Evolutionary conservation across 2,329 filamentous ascomycete species (phyloP).

Genomic region (Pseudogymnoascus destructans): DNA sequence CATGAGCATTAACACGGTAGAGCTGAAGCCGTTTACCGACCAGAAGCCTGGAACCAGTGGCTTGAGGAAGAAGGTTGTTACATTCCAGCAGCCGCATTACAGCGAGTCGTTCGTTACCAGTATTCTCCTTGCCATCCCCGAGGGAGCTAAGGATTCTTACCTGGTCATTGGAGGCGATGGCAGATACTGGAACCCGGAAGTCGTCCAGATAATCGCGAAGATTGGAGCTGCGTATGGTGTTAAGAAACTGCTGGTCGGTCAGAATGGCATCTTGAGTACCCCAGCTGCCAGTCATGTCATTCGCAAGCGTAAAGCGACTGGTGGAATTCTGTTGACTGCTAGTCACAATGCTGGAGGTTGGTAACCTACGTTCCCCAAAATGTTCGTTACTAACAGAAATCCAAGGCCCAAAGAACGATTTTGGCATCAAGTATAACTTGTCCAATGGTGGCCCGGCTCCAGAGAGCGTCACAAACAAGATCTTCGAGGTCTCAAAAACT

Average conservation of each 20-base stretch:
- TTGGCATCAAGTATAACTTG: slow-evolving; percentile 99
- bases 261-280: slow-evolving; percentile 91
- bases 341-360: slow-evolving; percentile 95
- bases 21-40: slow-evolving; percentile 77
- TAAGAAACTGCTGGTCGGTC: slow-evolving; percentile 95
- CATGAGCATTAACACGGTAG: slow-evolving; percentile 70
- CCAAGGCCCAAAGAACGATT: slow-evolving; percentile 79
- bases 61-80: slow-evolving; percentile 96
- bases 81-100: slow-evolving; percentile 93
- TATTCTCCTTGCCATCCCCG: slow-evolving; percentile 91
- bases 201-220: slow-evolving; percentile 92
- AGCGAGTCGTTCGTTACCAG: slow-evolving; percentile 90
- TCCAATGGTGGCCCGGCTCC: slow-evolving; percentile 91
- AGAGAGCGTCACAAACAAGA: slow-evolving; percentile 95
- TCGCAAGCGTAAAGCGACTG: slow-evolving; percentile 84
- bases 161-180: slow-evolving; percentile 97
- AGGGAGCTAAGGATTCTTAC: slow-evolving; percentile 69
- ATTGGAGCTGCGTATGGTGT: slow-evolving; percentile 94
- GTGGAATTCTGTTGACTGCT: slow-evolving; percentile 90
- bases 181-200: slow-evolving; percentile 93
- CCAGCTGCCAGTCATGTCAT: slow-evolving; percentile 94
- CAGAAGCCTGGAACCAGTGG: slow-evolving; percentile 99
- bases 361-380: slow-evolving; percentile 10
- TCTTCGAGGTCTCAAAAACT: slow-evolving; percentile 81
- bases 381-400: slow-evolving; percentile 10